These are phyloP conservation scores for Dothistroma septosporum DNA, from an alignment of 2,329 filamentous ascomycete genomes.

Conservation along the genomic window DNA sequence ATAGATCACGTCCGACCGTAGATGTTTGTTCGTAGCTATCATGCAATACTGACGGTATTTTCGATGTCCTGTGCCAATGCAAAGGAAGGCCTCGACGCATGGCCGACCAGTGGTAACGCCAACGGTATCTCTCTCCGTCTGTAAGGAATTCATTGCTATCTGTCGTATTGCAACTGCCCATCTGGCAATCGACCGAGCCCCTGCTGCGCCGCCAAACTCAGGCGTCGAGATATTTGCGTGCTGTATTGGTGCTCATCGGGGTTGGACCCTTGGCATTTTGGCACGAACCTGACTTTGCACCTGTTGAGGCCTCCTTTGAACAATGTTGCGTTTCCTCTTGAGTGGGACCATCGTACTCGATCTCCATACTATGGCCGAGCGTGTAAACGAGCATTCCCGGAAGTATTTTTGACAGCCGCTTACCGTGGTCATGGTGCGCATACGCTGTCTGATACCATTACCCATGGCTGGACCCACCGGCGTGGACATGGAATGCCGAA, in stretches of 20 bases:
- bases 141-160: no score
- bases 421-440: slow-evolving; percentile 9
- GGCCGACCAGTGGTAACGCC: no score
- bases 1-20: no score
- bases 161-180: no score
- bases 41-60: no score
- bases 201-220: no score
- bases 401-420: slow-evolving; percentile 3
- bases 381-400: slow-evolving; percentile 4
- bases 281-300: background rate
- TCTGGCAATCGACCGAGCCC: no score
- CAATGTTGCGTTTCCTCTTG: background rate
- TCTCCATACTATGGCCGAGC: background rate
- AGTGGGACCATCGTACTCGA: background rate
- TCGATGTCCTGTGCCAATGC: no score
- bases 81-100: no score
- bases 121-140: no score
- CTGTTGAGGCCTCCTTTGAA: slow-evolving; percentile 1
- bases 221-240: background rate
- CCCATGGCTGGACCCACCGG: slow-evolving; percentile 14
- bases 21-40: no score
- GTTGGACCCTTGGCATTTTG: background rate
- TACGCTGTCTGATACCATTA: slow-evolving; percentile 1
- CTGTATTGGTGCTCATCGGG: background rate
- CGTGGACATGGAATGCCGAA: slow-evolving; percentile 15